A percentile compares a stretch with the other conserved stretches of the same genome.
phyloP scores from a whole-genome alignment of 371 early-diverging fungal species.

The Rhizomucor pusillus region DNA sequence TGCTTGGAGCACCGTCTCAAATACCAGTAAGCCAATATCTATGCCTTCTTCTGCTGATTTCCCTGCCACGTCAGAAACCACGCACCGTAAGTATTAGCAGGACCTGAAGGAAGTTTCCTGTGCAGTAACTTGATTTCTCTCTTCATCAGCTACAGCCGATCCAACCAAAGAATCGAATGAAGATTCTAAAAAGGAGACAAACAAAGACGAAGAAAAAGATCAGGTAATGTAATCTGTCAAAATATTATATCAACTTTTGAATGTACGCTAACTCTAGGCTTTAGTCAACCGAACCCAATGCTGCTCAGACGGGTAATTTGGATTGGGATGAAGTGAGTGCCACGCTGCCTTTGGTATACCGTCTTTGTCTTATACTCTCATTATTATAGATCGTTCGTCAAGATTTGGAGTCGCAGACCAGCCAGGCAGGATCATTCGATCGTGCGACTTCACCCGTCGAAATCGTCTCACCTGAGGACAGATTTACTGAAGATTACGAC shows the following conservation, averaged over 20 bases:
- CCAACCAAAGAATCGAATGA: too few relatives aligned
- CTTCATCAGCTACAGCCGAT: too few relatives aligned
- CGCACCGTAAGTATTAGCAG: background rate
- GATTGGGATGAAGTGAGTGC: conserved; percentile 38
- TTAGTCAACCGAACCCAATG: background rate
- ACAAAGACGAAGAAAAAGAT: too few relatives aligned
- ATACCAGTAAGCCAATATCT: background rate
- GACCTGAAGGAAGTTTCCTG: background rate
- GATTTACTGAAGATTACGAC: conserved; percentile 51
- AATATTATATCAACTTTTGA: too few relatives aligned
- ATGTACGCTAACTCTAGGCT: background rate
- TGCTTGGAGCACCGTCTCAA: background rate
- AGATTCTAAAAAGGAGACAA: too few relatives aligned
- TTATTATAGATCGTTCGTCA: conserved; percentile 21
- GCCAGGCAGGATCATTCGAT: background rate
- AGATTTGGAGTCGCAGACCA: conserved; percentile 10
- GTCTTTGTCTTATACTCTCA: conserved; percentile 21
- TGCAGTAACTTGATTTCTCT: too few relatives aligned
- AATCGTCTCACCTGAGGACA: conserved; percentile 33
- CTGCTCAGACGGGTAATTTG: background rate
- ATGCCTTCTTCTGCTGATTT: background rate
- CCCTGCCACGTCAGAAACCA: background rate
- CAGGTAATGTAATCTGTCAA: too few relatives aligned
- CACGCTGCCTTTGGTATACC: conserved; percentile 31
- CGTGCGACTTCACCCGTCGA: conserved; percentile 8